phyloP scores from a whole-genome alignment of 208 protist species.

The Plasmodiophora brassicae region DNA sequence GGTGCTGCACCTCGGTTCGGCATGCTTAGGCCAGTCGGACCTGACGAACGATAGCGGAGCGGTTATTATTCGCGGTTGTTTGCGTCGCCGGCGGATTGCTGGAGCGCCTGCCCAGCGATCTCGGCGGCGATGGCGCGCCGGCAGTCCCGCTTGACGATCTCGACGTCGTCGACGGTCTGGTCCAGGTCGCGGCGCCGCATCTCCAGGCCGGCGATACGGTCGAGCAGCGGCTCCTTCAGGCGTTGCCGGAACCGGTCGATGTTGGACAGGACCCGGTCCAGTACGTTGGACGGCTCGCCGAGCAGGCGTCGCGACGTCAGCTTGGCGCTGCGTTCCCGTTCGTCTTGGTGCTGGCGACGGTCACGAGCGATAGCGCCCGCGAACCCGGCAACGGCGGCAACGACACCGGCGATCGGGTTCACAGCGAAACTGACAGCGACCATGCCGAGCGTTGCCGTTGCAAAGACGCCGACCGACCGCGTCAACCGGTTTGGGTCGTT shows the following conservation, averaged over 20 bases:
- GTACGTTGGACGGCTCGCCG: not conserved
- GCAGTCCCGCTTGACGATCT: not conserved
- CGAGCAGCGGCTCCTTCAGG: not conserved
- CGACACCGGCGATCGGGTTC: not conserved
- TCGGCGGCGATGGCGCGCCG: not conserved
- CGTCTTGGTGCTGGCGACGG: not conserved
- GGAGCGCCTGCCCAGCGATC: too few relatives aligned
- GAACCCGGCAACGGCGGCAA: slow-evolving; percentile 1
- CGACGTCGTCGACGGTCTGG: not conserved
- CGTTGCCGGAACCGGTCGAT: not conserved
- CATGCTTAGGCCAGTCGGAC: too few relatives aligned
- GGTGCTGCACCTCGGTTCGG: too few relatives aligned
- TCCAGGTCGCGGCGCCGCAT: not conserved
- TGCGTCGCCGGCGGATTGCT: too few relatives aligned
- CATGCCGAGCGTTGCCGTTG: not conserved
- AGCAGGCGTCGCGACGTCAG: not conserved
- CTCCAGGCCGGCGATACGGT: not conserved
- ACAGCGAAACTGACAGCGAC: not conserved
- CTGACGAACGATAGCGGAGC: too few relatives aligned
- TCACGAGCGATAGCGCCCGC: not conserved
- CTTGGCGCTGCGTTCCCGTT: not conserved
- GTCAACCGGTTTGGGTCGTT: too few relatives aligned
- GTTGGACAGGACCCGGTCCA: not conserved
- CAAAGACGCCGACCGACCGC: not conserved
- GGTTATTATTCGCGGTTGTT: too few relatives aligned